Percentiles rank a stretch among this genome's conserved stretches.
phyloP scores from a whole-genome alignment of 768 basidiomycete species.

The Flagelloscypha sp. region DNA sequence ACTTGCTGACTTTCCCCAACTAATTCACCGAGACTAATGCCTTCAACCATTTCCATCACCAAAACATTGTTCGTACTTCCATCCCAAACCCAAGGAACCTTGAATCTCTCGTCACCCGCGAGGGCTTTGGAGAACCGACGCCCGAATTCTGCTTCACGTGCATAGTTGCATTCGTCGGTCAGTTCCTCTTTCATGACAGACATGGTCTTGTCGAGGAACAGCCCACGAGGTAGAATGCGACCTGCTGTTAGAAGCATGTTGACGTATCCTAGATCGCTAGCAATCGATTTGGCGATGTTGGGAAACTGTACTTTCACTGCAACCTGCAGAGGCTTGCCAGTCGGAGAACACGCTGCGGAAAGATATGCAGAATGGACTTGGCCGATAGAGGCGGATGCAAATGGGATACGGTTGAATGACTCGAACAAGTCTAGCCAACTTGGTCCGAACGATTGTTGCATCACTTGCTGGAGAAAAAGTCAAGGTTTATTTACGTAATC shows the following conservation, averaged over 20 bases:
- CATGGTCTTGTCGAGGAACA: conserved; percentile 86
- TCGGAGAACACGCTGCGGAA: conserved; percentile 41
- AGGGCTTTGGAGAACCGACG: conserved; percentile 44
- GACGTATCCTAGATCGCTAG: conserved; percentile 81
- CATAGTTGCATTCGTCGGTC: conserved; percentile 88
- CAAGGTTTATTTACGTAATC: conserved; percentile 6
- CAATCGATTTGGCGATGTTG: conserved; percentile 78
- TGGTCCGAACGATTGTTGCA: conserved; percentile 63
- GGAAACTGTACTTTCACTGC: conserved; percentile 95
- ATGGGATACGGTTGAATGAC: conserved; percentile 77
- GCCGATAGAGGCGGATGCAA: conserved; percentile 94
- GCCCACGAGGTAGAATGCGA: conserved; percentile 72
- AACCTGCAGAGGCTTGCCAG: conserved; percentile 46
- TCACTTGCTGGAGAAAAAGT: conserved; percentile 45
- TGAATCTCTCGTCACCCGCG: conserved; percentile 59
- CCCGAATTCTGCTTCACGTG: conserved; percentile 69
- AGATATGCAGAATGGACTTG: conserved; percentile 84
- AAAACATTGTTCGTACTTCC: conserved; percentile 76
- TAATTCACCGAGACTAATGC: conserved; percentile 70
- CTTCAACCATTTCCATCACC: conserved; percentile 82
- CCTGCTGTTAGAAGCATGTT: conserved; percentile 76
- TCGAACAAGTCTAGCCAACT: conserved; percentile 67
- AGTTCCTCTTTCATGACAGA: conserved; percentile 87
- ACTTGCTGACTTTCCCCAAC: conserved; percentile 52
- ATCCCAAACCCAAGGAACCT: conserved; percentile 81